Percentiles rank a stretch among this genome's conserved stretches.
These are phyloP conservation scores for Beauveria brongniartii DNA, from an alignment of 2,329 filamentous ascomycete genomes.

Conservation along the genomic window DNA sequence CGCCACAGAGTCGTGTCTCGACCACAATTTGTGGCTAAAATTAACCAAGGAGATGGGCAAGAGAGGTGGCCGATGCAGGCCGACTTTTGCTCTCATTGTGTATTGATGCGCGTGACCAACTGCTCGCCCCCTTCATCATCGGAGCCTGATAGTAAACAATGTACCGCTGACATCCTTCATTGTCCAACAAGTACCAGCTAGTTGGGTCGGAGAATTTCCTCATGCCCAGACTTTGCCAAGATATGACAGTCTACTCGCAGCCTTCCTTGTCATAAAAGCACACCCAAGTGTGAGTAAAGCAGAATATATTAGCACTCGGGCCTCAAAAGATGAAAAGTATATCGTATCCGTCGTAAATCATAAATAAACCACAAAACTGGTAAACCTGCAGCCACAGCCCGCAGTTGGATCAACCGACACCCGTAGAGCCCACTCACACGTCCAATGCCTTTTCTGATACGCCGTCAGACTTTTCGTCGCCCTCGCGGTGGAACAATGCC, in stretches of 20 bases:
- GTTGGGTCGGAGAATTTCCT: neutral
- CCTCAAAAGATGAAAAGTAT: neutral
- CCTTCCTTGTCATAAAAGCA: neutral
- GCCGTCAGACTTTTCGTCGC: slow-evolving; percentile 12
- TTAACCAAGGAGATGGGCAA: too few species aligned
- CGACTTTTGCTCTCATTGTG: neutral
- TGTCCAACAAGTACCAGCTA: neutral
- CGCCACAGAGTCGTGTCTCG: neutral
- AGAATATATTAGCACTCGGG: neutral
- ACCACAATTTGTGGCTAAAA: too few species aligned
- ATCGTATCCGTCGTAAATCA: slow-evolving; percentile 1
- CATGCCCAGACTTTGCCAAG: neutral
- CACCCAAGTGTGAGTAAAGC: neutral
- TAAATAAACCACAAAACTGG: neutral
- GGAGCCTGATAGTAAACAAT: neutral
- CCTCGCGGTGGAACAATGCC: slow-evolving; percentile 15
- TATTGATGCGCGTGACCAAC: neutral
- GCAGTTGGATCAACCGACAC: neutral
- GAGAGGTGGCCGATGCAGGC: neutral
- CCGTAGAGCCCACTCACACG: slow-evolving; percentile 5
- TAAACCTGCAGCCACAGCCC: neutral
- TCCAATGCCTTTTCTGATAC: slow-evolving; percentile 16
- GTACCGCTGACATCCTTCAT: too few species aligned
- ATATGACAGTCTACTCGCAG: neutral
- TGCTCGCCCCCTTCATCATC: neutral